Evolutionary conservation across 768 basidiomycete genomes (phyloP).

Genomic region (Paxillus rubicundulus): DNA sequence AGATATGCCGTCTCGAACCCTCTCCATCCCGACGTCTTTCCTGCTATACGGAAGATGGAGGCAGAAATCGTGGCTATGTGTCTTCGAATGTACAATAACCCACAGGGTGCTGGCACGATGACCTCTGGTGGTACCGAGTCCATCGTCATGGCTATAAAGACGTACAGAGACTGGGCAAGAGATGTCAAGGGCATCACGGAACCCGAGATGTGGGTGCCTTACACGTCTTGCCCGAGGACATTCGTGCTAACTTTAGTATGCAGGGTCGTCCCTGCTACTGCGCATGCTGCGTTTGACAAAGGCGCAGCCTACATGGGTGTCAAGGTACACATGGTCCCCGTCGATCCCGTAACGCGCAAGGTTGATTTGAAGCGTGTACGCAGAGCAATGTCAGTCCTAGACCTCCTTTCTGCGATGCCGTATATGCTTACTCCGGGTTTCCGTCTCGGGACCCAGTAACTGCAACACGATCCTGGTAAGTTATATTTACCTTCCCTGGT

Average conservation of each 20-base stretch:
- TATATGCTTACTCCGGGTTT: slow-evolving; percentile 1
- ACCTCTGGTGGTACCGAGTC: slow-evolving; percentile 96
- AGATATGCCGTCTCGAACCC: slow-evolving; percentile 87
- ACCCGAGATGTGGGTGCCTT: slow-evolving; percentile 78
- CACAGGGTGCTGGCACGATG: slow-evolving; percentile 85
- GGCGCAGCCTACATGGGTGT: slow-evolving; percentile 84
- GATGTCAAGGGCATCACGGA: slow-evolving; percentile 82
- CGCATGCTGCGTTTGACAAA: slow-evolving; percentile 96
- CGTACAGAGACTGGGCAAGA: slow-evolving; percentile 89
- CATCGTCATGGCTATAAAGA: slow-evolving; percentile 94
- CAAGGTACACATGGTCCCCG: slow-evolving; percentile 85
- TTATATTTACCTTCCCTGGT: neutral
- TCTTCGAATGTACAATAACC: slow-evolving; percentile 79
- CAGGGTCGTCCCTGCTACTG: slow-evolving; percentile 81
- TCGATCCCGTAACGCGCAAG: slow-evolving; percentile 72
- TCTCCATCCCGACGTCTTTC: slow-evolving; percentile 91
- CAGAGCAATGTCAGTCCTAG: slow-evolving; percentile 77
- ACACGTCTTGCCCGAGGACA: neutral
- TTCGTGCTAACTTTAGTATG: neutral
- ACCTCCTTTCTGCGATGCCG: neutral
- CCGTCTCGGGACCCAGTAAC: slow-evolving; percentile 50
- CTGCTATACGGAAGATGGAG: slow-evolving; percentile 94
- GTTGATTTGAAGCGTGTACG: slow-evolving; percentile 74
- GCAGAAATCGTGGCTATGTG: slow-evolving; percentile 91
- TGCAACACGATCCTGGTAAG: slow-evolving; percentile 82